Conservation (phyloP, 2,329 filamentous ascomycete species). For the Juglanconis oblonga region DNA sequence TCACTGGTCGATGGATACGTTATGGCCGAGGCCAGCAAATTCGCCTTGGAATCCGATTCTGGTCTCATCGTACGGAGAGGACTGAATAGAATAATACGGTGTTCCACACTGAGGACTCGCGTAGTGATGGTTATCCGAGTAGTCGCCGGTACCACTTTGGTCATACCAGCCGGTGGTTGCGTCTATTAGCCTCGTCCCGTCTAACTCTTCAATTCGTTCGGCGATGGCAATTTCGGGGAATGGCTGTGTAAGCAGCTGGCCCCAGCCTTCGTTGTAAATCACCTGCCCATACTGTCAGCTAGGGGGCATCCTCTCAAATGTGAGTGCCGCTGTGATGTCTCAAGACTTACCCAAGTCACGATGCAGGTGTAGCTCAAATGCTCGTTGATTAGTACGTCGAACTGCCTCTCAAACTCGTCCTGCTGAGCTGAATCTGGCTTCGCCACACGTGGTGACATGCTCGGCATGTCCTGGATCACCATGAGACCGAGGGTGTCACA, state of each 20-base stretch:
- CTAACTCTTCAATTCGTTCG: constrained; percentile 50
- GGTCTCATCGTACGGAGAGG: constrained; percentile 52
- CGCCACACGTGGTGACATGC: constrained; percentile 37
- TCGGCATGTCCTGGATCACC: constrained; percentile 72
- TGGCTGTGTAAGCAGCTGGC: constrained; percentile 47
- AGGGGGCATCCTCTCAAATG: too few relatives aligned
- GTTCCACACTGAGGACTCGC: constrained; percentile 68
- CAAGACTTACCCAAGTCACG: constrained; percentile 54
- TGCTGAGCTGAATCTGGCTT: constrained; percentile 49
- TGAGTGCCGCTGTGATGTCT: constrained; percentile 19
- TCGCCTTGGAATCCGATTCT: constrained; percentile 70
- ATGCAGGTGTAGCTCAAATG: constrained; percentile 65
- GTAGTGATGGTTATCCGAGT: constrained; percentile 69
- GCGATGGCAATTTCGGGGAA: constrained; percentile 58
- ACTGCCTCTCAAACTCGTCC: constrained; percentile 61
- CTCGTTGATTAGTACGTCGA: constrained; percentile 60
- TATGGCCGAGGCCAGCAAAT: constrained; percentile 67
- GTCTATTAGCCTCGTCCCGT: constrained; percentile 63
- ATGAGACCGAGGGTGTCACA: constrained; percentile 65
- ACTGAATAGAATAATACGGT: constrained; percentile 60
- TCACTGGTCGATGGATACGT: constrained; percentile 59
- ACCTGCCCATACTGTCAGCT: constrained; percentile 31
- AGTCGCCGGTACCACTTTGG: constrained; percentile 63
- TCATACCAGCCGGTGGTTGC: constrained; percentile 65
- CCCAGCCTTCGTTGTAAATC: constrained; percentile 73